Conservation (phyloP, 345 rosid species). For the Limnanthes douglasii region DNA sequence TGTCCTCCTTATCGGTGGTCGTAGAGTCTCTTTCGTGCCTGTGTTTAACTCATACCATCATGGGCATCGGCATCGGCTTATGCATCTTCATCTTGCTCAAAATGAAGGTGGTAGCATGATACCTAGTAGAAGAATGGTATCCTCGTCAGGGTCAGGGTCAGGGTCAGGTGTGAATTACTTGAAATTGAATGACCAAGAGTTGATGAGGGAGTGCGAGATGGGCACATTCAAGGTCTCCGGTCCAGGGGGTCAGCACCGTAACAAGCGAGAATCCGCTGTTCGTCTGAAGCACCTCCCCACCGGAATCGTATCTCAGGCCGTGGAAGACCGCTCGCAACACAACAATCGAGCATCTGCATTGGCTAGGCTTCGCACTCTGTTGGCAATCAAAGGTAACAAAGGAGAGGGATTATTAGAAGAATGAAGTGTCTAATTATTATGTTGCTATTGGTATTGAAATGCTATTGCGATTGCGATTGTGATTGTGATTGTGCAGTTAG, state of each 20-base stretch:
- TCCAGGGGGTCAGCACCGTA: slow-evolving; percentile 96
- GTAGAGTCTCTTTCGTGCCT: too few species aligned
- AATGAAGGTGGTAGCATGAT: too few species aligned
- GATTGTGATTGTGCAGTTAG: slow-evolving; percentile 29
- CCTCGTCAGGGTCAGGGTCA: too few species aligned
- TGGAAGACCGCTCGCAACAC: slow-evolving; percentile 89
- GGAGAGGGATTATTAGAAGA: too few species aligned
- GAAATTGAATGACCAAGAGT: slow-evolving; percentile 48
- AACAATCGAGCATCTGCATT: slow-evolving; percentile 83
- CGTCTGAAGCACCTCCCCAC: slow-evolving; percentile 82
- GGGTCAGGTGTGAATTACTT: slow-evolving; percentile 20
- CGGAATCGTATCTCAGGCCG: slow-evolving; percentile 68
- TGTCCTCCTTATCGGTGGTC: too few species aligned
- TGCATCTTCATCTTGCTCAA: too few species aligned
- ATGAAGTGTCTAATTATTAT: too few species aligned
- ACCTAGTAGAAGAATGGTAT: too few species aligned
- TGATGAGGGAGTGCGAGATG: slow-evolving; percentile 67
- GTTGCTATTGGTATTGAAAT: not conserved
- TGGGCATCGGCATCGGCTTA: too few species aligned
- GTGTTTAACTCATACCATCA: too few species aligned
- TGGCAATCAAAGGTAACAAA: slow-evolving; percentile 61
- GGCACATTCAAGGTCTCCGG: slow-evolving; percentile 65
- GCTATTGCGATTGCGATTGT: too few species aligned
- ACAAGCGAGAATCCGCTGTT: slow-evolving; percentile 91
- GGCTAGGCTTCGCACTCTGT: slow-evolving; percentile 54